phyloP scores from a whole-genome alignment of 108 stramenopile species.

The Cyclotella sp. region DNA sequence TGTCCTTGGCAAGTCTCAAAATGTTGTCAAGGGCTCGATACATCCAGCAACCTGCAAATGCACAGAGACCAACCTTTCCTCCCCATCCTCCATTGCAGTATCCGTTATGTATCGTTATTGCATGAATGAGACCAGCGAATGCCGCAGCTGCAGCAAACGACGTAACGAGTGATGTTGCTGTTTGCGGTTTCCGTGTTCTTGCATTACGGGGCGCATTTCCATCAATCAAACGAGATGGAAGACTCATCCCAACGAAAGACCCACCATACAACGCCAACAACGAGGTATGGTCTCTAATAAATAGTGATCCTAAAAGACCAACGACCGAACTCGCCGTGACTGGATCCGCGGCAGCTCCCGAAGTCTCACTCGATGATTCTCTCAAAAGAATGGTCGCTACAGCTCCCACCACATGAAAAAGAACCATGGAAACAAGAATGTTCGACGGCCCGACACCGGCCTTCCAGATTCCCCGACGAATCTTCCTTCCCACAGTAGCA shows the following conservation, averaged over 20 bases:
- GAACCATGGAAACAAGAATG: conserved; percentile 28
- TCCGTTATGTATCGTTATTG: conserved; percentile 10
- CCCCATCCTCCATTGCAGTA: conserved; percentile 69
- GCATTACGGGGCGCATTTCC: conserved; percentile 17
- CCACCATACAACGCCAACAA: conserved; percentile 61
- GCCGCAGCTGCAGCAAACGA: conserved; percentile 37
- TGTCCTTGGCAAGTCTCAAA: conserved; percentile 6
- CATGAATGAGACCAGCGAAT: conserved; percentile 36
- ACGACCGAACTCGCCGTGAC: conserved; percentile 56
- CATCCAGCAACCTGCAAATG: conserved; percentile 59
- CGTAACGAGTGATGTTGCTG: not conserved
- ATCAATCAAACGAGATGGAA: conserved; percentile 60
- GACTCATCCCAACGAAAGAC: conserved; percentile 58
- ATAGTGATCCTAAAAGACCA: conserved; percentile 46
- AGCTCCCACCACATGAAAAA: conserved; percentile 51
- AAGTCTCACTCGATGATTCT: conserved; percentile 46
- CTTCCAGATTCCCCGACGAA: conserved; percentile 22
- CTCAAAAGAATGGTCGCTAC: conserved; percentile 59
- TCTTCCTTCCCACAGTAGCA: conserved; percentile 19
- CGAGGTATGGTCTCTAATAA: conserved; percentile 27
- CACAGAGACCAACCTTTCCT: conserved; percentile 70
- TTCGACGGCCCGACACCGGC: conserved; percentile 17
- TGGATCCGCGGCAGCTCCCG: conserved; percentile 47
- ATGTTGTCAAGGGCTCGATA: conserved; percentile 49
- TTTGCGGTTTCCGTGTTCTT: conserved; percentile 3